A percentile compares a stretch with the other conserved stretches of the same genome.
Conservation (phyloP, 768 basidiomycete genomes). For the Austroboletus festivus region DNA sequence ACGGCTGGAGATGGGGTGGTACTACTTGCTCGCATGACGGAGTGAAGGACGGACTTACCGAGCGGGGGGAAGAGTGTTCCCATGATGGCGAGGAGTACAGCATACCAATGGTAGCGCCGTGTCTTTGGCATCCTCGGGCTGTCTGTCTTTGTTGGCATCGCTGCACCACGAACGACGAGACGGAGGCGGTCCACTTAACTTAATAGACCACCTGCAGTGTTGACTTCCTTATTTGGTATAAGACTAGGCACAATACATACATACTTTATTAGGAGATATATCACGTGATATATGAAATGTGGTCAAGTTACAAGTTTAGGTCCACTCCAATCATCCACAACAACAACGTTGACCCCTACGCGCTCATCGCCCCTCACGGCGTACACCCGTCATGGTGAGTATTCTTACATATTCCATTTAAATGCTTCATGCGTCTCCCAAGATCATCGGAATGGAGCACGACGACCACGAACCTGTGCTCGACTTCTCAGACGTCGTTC, state of each 20-base stretch:
- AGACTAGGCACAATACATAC: neutral
- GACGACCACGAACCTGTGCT: constrained; percentile 63
- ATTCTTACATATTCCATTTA: neutral
- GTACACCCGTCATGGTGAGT: constrained; percentile 21
- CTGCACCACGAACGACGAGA: constrained; percentile 5
- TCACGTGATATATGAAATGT: constrained; percentile 30
- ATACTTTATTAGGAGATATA: constrained; percentile 1
- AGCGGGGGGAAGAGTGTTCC: constrained; percentile 92
- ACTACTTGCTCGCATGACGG: neutral
- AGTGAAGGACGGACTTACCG: constrained; percentile 48
- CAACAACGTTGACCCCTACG: constrained; percentile 17
- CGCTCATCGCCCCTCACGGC: constrained; percentile 19
- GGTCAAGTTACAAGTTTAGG: too few relatives aligned
- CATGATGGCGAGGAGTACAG: constrained; percentile 76
- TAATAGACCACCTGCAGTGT: too few relatives aligned
- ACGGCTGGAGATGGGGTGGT: constrained; percentile 60
- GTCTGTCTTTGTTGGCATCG: constrained; percentile 42
- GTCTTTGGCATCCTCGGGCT: constrained; percentile 55
- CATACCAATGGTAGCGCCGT: constrained; percentile 75
- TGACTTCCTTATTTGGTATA: constrained; percentile 5
- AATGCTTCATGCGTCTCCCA: neutral
- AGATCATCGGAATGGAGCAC: constrained; percentile 38
- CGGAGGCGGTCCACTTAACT: neutral
- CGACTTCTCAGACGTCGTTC: constrained; percentile 80
- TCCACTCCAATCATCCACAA: constrained; percentile 6